Evolutionary conservation across 768 basidiomycete species (phyloP).

Genomic region (Xerocomellus dryophilus): DNA sequence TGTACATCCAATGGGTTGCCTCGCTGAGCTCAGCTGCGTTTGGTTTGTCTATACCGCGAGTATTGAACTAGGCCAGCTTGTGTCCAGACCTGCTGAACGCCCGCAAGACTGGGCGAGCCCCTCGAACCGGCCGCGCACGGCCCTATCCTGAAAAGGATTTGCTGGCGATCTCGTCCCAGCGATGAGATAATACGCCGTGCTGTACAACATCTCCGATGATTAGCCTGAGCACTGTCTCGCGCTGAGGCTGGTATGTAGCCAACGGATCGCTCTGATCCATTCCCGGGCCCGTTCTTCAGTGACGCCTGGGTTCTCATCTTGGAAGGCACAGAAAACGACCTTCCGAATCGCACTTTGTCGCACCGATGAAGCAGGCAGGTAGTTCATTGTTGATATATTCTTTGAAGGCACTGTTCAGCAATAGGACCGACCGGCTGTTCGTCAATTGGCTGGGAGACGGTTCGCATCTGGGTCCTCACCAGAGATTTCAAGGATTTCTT

Average conservation of each 20-base stretch:
- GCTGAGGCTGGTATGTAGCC: background rate
- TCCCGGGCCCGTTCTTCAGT: background rate
- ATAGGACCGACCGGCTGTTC: too few relatives aligned
- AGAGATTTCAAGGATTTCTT: too few relatives aligned
- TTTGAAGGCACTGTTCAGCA: background rate
- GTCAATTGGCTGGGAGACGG: too few relatives aligned
- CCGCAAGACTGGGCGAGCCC: background rate
- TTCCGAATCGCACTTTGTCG: background rate
- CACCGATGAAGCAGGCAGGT: slow-evolving; percentile 5
- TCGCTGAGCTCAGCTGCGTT: too few relatives aligned
- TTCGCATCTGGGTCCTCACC: too few relatives aligned
- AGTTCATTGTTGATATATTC: background rate
- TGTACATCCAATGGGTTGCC: too few relatives aligned
- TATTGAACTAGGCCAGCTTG: too few relatives aligned
- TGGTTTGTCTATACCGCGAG: too few relatives aligned
- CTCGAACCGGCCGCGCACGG: too few relatives aligned
- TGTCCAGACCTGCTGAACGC: too few relatives aligned
- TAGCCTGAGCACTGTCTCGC: background rate
- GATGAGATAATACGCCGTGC: slow-evolving; percentile 16
- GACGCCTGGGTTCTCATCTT: background rate
- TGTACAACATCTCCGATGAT: slow-evolving; percentile 8
- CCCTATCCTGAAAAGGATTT: background rate
- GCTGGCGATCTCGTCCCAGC: slow-evolving; percentile 1
- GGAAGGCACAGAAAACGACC: slow-evolving; percentile 4
- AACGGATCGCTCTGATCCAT: background rate